Evolutionary conservation across 1,284 basidiomycete genomes (phyloP), one percentile per base, ranked within the genome.

Genomic region (Trichosporon ovoides): DNA sequence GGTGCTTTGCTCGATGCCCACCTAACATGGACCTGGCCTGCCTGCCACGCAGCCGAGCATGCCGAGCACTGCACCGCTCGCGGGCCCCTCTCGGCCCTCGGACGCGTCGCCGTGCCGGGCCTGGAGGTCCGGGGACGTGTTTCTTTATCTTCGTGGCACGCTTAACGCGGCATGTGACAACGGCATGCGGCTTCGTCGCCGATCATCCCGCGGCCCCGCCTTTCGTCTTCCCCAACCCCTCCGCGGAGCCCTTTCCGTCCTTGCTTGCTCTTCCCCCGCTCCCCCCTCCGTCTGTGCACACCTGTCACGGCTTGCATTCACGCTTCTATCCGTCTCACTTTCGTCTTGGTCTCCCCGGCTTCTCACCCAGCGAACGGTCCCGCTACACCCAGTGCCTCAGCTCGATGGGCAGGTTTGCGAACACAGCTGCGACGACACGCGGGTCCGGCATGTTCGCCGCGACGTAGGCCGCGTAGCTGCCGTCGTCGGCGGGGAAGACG

Each of bases 331-430:
- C 28, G 28, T 31, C 28, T 4, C 28, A n/a, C 28, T 31, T 9
- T 31, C 28, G n/a, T n/a, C n/a, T n/a, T n/a, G n/a, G n/a, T 9
- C 28, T 31, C 28, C 28, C 28, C 28, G 5, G 5, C 28, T 9
- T 9, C 28, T 5, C 28, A 9, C 28, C 9, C 28, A 31, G 28
- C n/a, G n/a, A n/a, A n/a, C n/a, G n/a, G n/a, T n/a, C n/a, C n/a
- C n/a, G n/a, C 22, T 24, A 28, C 43, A 48, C 43, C 43, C 43
- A 48, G 43, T 48, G 43, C 43, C 43, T 48, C 22, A 48, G n/a
- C 43, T 48, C 43, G 16, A 48, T 16, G 22, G 11, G 24, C 22
- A 48, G 43, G 24, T 28, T 28, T 24, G 43, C 43, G 11, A 48
- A 48, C 24, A 22, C 43, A n/a, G 24, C 43, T n/a, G 43, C 43